Evolutionary conservation across 2,329 filamentous ascomycete genomes (phyloP), one percentile per base, ranked within the genome.

Genomic region (Diaporthe longicolla): DNA sequence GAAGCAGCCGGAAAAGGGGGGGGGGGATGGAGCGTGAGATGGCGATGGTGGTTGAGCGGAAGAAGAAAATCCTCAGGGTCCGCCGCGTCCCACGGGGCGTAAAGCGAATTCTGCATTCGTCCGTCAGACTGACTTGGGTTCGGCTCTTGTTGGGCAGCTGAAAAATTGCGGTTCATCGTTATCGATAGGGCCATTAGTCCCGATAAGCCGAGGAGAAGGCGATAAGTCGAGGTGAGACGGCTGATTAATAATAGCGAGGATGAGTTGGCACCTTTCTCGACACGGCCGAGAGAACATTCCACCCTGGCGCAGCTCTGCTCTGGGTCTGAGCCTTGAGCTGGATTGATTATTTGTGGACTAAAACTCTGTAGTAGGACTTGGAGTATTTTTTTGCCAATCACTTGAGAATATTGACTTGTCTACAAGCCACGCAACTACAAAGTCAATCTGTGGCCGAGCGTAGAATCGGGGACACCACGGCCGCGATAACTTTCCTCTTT

Each of bases 21-120:
- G 58, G 70, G 29, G 61, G 58, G 70, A 52, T 63, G 43, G 43
- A 61, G 48, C 63, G 63, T 68, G 63, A 7, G 48, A 21, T 50
- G 63, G 63, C 48, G 48, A 19, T 32, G 13, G 32, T 68, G 63
- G 63, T 68, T 54, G 63, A 68, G 32, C 63, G 19, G 17, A 26
- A 66, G 63, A 54, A 40, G 63, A 68, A 68, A 68, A 68, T 68
- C 45, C n/a, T 26, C 37, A 68, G 63, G 63, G 63, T 68, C 63
- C 48, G 61, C 61, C 35, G 63, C 48, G 37, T 40, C 32, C 63
- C 63, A 68, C 63, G 63, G 63, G 48, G 63, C 48, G n/a, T 40
- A 68, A 68, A 29, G 63, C 48, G 63, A 54, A 68, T 54, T 68
- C 63, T 68, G 63, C 63, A 68, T 68, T 68, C 63, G 63, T 40